Evolutionary conservation across 2,329 filamentous ascomycete genomes (phyloP).

Genomic region (Pezicula radicicola): DNA sequence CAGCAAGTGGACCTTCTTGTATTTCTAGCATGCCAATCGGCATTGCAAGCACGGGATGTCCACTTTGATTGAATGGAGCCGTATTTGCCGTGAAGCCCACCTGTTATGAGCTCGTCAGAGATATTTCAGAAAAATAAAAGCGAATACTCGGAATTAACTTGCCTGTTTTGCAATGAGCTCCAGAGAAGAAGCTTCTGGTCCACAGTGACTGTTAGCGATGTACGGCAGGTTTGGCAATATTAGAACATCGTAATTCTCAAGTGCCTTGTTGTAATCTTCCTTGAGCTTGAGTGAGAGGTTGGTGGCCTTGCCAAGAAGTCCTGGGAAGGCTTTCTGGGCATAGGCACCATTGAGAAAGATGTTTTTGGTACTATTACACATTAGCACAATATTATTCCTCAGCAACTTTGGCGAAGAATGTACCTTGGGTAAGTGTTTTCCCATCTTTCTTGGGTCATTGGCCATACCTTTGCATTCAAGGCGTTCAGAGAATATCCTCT

Average conservation of each 20-base stretch:
- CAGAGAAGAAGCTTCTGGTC: background rate
- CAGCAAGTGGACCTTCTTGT: constrained; percentile 26
- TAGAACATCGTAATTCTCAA: constrained; percentile 38
- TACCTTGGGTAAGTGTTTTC: constrained; percentile 39
- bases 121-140: background rate
- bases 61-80: constrained; percentile 52
- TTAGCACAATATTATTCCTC: background rate
- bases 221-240: constrained; percentile 38
- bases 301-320: constrained; percentile 32
- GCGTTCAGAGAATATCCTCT: constrained; percentile 2
- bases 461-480: constrained; percentile 1
- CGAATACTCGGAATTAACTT: background rate
- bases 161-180: constrained; percentile 3
- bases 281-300: constrained; percentile 42
- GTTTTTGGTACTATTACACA: constrained; percentile 36
- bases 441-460: constrained; percentile 1
- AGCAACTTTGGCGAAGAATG: constrained; percentile 14
- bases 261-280: constrained; percentile 38
- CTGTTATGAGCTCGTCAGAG: background rate
- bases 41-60: constrained; percentile 50
- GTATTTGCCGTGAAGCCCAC: constrained; percentile 53
- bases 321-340: constrained; percentile 37
- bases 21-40: constrained; percentile 43
- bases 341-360: constrained; percentile 49
- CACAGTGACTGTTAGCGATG: constrained; percentile 1